A percentile compares a stretch with the other conserved stretches of the same genome.
Conservation (phyloP, 2,329 filamentous ascomycete species). For the Aspergillus sergii region DNA sequence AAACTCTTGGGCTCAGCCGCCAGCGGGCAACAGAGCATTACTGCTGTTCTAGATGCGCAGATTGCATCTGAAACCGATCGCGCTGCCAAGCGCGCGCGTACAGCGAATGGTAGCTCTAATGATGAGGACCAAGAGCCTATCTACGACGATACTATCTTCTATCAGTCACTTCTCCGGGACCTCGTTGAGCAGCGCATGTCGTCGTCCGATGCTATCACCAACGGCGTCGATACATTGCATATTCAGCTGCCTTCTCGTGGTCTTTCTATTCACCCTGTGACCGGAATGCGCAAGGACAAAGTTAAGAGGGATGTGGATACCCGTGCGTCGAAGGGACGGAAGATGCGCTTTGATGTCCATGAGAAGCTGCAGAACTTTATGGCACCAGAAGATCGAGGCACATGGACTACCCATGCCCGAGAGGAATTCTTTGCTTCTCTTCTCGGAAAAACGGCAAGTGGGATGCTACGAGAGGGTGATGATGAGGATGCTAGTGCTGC, state of each 20-base stretch:
- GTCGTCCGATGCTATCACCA: conserved; percentile 54
- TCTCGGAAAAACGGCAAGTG: conserved; percentile 65
- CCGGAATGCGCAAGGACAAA: conserved; percentile 59
- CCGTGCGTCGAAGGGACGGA: conserved; percentile 91
- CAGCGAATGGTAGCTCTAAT: conserved; percentile 9
- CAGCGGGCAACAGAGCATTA: conserved; percentile 54
- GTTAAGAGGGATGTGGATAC: conserved; percentile 84
- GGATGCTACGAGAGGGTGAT: conserved; percentile 63
- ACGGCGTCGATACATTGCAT: conserved; percentile 47
- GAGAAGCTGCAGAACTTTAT: conserved; percentile 99
- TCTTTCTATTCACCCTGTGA: conserved; percentile 38
- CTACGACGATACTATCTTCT: conserved; percentile 95
- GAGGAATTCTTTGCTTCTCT: conserved; percentile 75
- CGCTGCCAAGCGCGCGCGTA: conserved; percentile 35
- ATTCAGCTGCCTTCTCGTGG: conserved; percentile 40
- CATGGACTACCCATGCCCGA: conserved; percentile 79
- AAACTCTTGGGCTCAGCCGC: conserved; percentile 61
- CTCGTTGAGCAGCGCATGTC: conserved; percentile 85
- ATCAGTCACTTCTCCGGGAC: conserved; percentile 88
- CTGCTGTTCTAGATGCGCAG: conserved; percentile 47
- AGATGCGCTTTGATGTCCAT: conserved; percentile 91
- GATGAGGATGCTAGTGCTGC: conserved; percentile 48
- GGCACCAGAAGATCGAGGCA: conserved; percentile 80
- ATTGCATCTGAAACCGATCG: conserved; percentile 44
- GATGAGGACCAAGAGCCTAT: conserved; percentile 54